Base-by-base conservation (phyloP, 2,329 filamentous ascomycete species). In the Cercospora sesami region DNA sequence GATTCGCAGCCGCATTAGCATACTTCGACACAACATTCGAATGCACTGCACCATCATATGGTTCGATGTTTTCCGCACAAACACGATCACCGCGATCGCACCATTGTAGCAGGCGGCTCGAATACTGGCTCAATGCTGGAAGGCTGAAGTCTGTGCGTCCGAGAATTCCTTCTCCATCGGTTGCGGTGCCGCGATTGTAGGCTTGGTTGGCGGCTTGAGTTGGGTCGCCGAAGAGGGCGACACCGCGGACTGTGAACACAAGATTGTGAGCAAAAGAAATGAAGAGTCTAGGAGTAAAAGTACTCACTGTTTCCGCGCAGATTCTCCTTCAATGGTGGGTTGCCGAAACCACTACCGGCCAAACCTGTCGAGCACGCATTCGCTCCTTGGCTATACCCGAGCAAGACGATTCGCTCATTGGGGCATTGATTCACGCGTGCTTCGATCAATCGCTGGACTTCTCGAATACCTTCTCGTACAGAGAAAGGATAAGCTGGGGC, bases 31-130 rank as follows among this genome's bases (percentile, higher is more conserved):
- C 55, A 12, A 59, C 55, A 23, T 59, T 59, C 9, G 55, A 59
- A 21, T 59, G 55, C 55, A 59, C 55, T 0, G 55, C 55, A 14
- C 55, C n/a, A 59, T 59, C 55, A 59, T 59, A 59, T 30, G 55
- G 55, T 30, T 59, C 28, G 18, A 59, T 59, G 5, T 59, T 36
- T 10, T 31, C 55, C 30, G 55, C 55, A 5, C 55, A 59, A 8
- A 59, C 55, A n/a, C 55, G 55, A 59, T 59, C 55, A 6, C 55
- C 55, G 14, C 31, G 28, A 59, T 59, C 55, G 16, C 55, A 59
- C 55, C 55, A 59, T 9, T 59, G 55, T 30, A 59, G 30, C 55
- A 59, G 36, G 16, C 16, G 16, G 18, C 18, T 59, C 28, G 55
- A 59, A 18, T 59, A 59, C 16, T 30, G 55, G 21, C 18, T 59